These are phyloP conservation scores for Coemansia sp. DNA, from an alignment of 192 early-diverging fungal genomes.

Conservation along the genomic window DNA sequence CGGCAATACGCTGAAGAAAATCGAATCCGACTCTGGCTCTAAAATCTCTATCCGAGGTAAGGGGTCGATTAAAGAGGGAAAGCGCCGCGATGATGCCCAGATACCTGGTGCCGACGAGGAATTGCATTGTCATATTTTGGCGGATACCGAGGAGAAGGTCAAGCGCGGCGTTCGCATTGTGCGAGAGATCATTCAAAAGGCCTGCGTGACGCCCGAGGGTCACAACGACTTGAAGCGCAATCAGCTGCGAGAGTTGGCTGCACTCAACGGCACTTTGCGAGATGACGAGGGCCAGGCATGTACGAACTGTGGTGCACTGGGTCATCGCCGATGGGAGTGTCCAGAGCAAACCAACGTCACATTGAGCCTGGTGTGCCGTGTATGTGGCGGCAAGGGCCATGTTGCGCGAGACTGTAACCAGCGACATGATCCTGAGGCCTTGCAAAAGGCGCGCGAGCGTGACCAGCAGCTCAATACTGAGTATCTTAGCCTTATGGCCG, in stretches of 20 bases:
- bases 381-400: conserved; percentile 90
- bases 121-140: conserved; percentile 89
- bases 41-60: conserved; percentile 96
- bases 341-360: conserved; percentile 87
- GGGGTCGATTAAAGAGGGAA: conserved; percentile 97
- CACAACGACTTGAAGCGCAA: conserved; percentile 94
- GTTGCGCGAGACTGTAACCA: conserved; percentile 90
- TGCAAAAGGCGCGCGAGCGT: conserved; percentile 71
- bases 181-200: conserved; percentile 90
- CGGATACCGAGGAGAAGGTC: conserved; percentile 88
- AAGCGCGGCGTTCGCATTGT: conserved; percentile 82
- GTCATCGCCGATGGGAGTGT: conserved; percentile 92
- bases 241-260: conserved; percentile 93
- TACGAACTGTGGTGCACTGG: conserved; percentile 87
- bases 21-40: conserved; percentile 90
- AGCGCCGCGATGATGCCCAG: conserved; percentile 65
- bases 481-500: conserved; percentile 93
- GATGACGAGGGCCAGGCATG: conserved; percentile 96
- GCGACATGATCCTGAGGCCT: conserved; percentile 78
- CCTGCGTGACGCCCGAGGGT: conserved; percentile 90
- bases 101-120: conserved; percentile 72
- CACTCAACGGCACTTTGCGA: conserved; percentile 92
- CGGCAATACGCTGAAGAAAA: conserved; percentile 94
- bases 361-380: conserved; percentile 79
- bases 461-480: conserved; percentile 89